Conservation (phyloP, 2,329 filamentous ascomycete species). For the Stagonosporopsis tanaceti region DNA sequence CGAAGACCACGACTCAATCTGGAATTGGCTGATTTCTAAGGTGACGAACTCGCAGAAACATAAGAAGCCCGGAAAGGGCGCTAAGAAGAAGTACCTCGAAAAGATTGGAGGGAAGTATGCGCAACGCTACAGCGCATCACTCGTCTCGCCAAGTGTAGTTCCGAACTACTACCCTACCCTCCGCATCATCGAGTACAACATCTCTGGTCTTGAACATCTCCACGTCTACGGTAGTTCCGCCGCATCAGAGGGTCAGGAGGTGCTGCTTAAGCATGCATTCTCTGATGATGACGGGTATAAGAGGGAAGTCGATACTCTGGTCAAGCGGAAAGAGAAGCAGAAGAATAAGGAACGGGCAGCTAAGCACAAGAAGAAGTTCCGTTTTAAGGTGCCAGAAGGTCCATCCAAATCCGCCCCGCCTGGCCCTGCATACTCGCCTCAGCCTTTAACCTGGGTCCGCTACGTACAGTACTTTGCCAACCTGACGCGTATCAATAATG, state of each 20-base stretch:
- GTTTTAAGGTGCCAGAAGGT: slow-evolving; percentile 67
- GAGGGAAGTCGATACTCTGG: slow-evolving; percentile 54
- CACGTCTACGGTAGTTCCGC: slow-evolving; percentile 18
- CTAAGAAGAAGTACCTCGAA: slow-evolving; percentile 67
- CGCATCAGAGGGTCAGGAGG: slow-evolving; percentile 14
- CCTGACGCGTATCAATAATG: slow-evolving; percentile 86
- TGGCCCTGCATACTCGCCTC: slow-evolving; percentile 88
- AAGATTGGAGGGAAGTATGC: slow-evolving; percentile 81
- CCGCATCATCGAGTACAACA: slow-evolving; percentile 94
- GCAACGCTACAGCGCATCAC: slow-evolving; percentile 82
- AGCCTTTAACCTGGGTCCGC: slow-evolving; percentile 78
- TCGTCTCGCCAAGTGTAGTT: slow-evolving; percentile 86
- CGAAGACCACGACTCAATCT: slow-evolving; percentile 29
- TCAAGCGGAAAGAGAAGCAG: slow-evolving; percentile 59
- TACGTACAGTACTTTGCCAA: slow-evolving; percentile 96
- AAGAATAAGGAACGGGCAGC: slow-evolving; percentile 46
- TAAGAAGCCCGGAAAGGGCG: slow-evolving; percentile 35
- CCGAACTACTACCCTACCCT: slow-evolving; percentile 92
- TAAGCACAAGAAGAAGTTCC: slow-evolving; percentile 49
- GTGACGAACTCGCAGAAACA: slow-evolving; percentile 25
- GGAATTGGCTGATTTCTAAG: slow-evolving; percentile 30
- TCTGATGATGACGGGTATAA: slow-evolving; percentile 45
- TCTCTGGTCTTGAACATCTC: slow-evolving; percentile 72
- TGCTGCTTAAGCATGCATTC: slow-evolving; percentile 17
- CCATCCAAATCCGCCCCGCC: slow-evolving; percentile 77